Conservation (phyloP, 495 filamentous ascomycete species). For the Penicillium paxilli region DNA sequence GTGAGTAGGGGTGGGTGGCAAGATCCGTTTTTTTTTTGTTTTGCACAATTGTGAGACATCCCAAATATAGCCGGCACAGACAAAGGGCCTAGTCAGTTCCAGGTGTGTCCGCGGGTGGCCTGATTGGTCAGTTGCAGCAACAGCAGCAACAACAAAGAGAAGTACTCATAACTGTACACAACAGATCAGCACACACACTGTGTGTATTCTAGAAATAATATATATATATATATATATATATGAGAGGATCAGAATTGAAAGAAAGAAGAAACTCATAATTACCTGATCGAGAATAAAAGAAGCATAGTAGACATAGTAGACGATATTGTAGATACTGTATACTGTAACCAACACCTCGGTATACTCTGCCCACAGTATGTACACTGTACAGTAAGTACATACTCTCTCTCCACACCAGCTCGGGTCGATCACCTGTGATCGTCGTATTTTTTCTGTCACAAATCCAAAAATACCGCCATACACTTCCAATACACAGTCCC, state of each 20-base stretch:
- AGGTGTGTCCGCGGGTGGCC: not conserved
- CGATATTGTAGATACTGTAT: too few species aligned
- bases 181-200: too few species aligned
- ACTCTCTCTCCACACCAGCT: not conserved
- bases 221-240: too few species aligned
- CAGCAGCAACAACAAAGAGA: too few species aligned
- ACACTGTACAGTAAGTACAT: not conserved
- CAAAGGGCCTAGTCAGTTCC: not conserved
- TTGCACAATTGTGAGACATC: slow-evolving; percentile 24
- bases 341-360: not conserved
- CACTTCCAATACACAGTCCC: not conserved
- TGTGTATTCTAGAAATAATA: too few species aligned
- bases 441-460: slow-evolving; percentile 11
- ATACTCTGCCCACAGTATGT: not conserved
- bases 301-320: too few species aligned
- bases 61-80: slow-evolving; percentile 20
- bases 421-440: not conserved
- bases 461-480: not conserved
- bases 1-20: slow-evolving; percentile 1
- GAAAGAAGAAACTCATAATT: too few species aligned
- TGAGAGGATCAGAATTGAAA: too few species aligned
- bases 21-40: too few species aligned
- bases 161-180: too few species aligned
- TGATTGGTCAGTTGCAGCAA: not conserved
- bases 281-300: too few species aligned